Percentiles rank a stretch among this genome's conserved stretches.
These are phyloP conservation scores for Jatropha multifida DNA, from an alignment of 441 rosid species.

Conservation along the genomic window DNA sequence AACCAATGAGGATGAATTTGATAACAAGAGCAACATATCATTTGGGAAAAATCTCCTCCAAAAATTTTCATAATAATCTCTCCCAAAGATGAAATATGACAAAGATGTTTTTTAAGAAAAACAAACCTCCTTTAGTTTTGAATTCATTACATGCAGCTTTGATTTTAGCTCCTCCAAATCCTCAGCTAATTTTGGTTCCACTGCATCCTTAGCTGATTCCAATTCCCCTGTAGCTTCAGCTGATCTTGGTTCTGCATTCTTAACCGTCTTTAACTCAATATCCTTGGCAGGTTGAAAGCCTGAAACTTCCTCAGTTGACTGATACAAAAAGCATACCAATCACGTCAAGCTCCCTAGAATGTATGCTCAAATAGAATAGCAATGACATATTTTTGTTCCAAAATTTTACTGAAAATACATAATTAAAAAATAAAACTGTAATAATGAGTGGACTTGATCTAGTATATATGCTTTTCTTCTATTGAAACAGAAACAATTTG, in stretches of 20 bases:
- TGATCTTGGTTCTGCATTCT: slow-evolving; percentile 11
- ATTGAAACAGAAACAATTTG: background rate
- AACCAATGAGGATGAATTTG: background rate
- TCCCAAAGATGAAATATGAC: background rate
- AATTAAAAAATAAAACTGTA: too few relatives aligned
- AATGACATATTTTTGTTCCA: background rate
- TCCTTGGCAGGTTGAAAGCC: slow-evolving; percentile 19
- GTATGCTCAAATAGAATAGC: background rate
- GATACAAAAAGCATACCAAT: slow-evolving; percentile 7
- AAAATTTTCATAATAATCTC: background rate
- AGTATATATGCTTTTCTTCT: background rate
- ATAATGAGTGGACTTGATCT: too few relatives aligned
- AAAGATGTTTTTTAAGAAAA: background rate
- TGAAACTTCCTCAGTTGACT: slow-evolving; percentile 31
- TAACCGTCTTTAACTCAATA: slow-evolving; percentile 10
- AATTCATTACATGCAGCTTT: slow-evolving; percentile 32
- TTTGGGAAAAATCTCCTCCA: background rate
- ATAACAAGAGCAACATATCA: background rate
- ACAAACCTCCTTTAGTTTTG: slow-evolving; percentile 39
- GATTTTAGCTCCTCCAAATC: slow-evolving; percentile 35
- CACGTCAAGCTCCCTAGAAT: background rate
- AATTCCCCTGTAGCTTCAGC: slow-evolving; percentile 18
- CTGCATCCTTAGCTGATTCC: slow-evolving; percentile 14
- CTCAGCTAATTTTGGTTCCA: slow-evolving; percentile 24
- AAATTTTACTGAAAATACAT: too few relatives aligned